A percentile compares a stretch with the other conserved stretches of the same genome.
These are phyloP conservation scores for Obelidium mucronatum DNA, from an alignment of 192 early-diverging fungal species.

Conservation along the genomic window DNA sequence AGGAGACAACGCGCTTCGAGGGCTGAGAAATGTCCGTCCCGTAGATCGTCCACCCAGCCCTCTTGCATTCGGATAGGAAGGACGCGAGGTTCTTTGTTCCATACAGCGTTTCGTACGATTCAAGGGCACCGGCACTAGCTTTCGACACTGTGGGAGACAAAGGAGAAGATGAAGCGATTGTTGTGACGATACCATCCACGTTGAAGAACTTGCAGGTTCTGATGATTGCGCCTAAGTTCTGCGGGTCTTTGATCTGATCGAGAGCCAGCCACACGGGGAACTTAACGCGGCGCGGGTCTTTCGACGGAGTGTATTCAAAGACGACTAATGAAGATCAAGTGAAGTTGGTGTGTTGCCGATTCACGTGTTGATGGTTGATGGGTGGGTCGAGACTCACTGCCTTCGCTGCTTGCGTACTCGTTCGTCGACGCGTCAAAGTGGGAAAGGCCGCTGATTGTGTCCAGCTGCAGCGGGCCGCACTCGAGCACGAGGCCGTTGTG, in stretches of 20 bases:
- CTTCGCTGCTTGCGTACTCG: too few species aligned
- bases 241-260: conserved; percentile 6
- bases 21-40: conserved; percentile 32
- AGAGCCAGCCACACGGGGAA: conserved; percentile 12
- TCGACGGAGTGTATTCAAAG: conserved; percentile 38
- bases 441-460: neutral
- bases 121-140: conserved; percentile 73
- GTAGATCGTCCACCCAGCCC: conserved; percentile 36
- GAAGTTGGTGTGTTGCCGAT: neutral
- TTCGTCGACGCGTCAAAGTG: neutral
- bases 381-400: too few species aligned
- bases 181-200: conserved; percentile 69
- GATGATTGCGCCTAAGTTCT: conserved; percentile 78
- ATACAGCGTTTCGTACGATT: conserved; percentile 59
- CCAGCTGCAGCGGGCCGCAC: conserved; percentile 20
- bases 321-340: neutral
- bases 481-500: conserved; percentile 33
- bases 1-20: conserved; percentile 4
- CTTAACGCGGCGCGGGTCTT: conserved; percentile 42
- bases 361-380: neutral
- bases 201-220: conserved; percentile 70
- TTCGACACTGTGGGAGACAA: conserved; percentile 69
- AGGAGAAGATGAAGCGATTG: conserved; percentile 58
- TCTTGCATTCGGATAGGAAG: conserved; percentile 53
- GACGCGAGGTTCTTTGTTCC: conserved; percentile 57